Evolutionary conservation across 2,329 filamentous ascomycete genomes (phyloP).

Genomic region (Cytospora piceicola): DNA sequence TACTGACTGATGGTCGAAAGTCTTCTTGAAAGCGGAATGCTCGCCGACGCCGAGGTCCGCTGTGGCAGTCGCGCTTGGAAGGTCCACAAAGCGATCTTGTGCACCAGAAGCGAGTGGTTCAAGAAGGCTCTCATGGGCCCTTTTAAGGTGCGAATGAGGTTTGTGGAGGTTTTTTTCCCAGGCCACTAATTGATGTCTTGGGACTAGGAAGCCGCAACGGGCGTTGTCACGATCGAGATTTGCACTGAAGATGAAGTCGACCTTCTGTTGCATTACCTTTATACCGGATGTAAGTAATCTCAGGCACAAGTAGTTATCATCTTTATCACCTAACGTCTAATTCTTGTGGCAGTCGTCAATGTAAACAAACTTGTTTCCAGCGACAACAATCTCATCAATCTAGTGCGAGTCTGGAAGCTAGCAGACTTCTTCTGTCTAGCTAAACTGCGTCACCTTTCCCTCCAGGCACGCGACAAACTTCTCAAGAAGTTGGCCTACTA

Average conservation of each 20-base stretch:
- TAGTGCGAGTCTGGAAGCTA: not conserved
- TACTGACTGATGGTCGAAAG: not conserved
- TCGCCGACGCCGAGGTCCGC: not conserved
- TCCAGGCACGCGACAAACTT: not conserved
- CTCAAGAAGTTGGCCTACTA: not conserved
- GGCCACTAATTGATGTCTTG: not conserved
- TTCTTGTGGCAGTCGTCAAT: not conserved
- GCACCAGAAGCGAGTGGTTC: constrained; percentile 12
- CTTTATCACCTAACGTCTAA: not conserved
- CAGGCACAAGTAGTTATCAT: rapidly evolving
- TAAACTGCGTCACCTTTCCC: not conserved
- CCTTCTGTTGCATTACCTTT: constrained; percentile 4
- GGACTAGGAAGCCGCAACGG: not conserved
- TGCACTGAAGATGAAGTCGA: not conserved
- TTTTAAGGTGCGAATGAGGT: not conserved
- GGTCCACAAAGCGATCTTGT: constrained; percentile 1
- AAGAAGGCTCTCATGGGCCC: not conserved
- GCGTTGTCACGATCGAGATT: not conserved
- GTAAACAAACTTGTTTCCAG: not conserved
- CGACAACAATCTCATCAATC: not conserved
- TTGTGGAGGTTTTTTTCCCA: not conserved
- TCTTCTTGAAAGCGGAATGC: not conserved
- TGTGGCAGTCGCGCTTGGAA: not conserved
- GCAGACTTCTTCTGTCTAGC: not conserved
- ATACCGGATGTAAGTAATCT: constrained; percentile 10